Evolutionary conservation across 495 filamentous ascomycete genomes (phyloP), one percentile per base, ranked within the genome.

Genomic region (Chaetomidium leptoderma): DNA sequence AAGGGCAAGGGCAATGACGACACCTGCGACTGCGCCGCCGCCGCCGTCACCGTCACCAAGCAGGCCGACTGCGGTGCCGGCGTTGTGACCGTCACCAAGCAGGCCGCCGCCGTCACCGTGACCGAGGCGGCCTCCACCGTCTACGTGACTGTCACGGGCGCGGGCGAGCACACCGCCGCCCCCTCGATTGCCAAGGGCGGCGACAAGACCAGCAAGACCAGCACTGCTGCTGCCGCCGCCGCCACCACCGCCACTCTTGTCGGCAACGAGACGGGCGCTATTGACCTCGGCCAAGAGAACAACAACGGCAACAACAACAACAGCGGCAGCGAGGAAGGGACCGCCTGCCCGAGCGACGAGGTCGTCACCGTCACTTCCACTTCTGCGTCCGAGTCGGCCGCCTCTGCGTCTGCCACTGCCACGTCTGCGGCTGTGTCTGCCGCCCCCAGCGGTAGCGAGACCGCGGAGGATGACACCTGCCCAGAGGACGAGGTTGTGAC

Each of bases 61-160:
- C 27, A 24, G 6, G 29, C 23, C 42, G 24, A 29, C 21, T n/a
- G n/a, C n/a, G n/a, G n/a, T n/a, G 23, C 54, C 27, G 23, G 6
- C 37, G 26, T 35, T 11, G 60, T 64, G 3, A 72, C 67, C 19
- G 62, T 72, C 30, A 43, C 26, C 35, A 4, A 21, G n/a, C 27
- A 40, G 13, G 44, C 56, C 40, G 61, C 67, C 17, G 33, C 50
- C 26, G 61, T 70, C 55, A 59, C 57, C 24, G 57, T 53, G 16
- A 44, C 44, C 13, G 44, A 29, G 7, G 44, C 60, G 16, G 65
- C 70, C 13, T 64, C 70, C 9, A 77, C 75, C 48, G 69, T 78
- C 58, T 76, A 74, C 68, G 61, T 79, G 32, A 79, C 76, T 13
- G 65, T 71, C 17, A 60, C 63, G 5, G 65, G 57, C 35, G 30